Percentiles rank a stretch among this genome's conserved stretches.
Conservation (phyloP, 148 eudicot species). For the Drosera capensis region DNA sequence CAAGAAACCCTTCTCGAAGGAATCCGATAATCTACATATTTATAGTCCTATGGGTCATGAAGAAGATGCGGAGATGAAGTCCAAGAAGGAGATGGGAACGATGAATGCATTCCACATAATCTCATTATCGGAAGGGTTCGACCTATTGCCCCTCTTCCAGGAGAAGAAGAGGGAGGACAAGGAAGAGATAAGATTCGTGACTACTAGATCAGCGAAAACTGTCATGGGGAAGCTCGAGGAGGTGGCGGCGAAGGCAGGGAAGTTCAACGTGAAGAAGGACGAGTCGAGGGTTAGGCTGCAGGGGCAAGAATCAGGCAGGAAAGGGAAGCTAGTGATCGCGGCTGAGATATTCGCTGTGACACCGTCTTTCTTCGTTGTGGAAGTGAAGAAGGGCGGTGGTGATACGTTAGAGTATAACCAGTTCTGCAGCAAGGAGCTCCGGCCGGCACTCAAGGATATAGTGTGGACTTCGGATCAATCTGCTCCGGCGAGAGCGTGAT, state of each 20-base stretch:
- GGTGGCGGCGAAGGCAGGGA: constrained; percentile 28
- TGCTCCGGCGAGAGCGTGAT: background rate
- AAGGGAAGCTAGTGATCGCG: constrained; percentile 35
- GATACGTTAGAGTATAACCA: constrained; percentile 52
- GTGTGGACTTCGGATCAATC: constrained; percentile 22
- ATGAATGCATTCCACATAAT: constrained; percentile 77
- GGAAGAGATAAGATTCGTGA: constrained; percentile 43
- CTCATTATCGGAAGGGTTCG: constrained; percentile 53
- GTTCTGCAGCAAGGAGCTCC: constrained; percentile 48
- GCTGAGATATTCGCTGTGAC: constrained; percentile 40
- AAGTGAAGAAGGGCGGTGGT: constrained; percentile 48
- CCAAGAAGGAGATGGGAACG: constrained; percentile 18
- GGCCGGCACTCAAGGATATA: constrained; percentile 50
- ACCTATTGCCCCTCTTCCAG: constrained; percentile 48
- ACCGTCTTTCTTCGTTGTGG: constrained; percentile 42
- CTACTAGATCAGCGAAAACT: constrained; percentile 26
- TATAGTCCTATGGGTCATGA: background rate
- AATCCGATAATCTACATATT: background rate
- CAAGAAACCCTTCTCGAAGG: constrained; percentile 11
- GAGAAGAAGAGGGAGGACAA: constrained; percentile 33
- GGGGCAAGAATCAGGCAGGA: constrained; percentile 34
- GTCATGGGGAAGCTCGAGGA: constrained; percentile 50
- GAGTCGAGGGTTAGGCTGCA: constrained; percentile 35
- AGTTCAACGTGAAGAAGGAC: constrained; percentile 34
- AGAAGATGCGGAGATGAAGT: background rate